Conservation (phyloP, 2,329 filamentous ascomycete genomes). For the Beauveria sp. region DNA sequence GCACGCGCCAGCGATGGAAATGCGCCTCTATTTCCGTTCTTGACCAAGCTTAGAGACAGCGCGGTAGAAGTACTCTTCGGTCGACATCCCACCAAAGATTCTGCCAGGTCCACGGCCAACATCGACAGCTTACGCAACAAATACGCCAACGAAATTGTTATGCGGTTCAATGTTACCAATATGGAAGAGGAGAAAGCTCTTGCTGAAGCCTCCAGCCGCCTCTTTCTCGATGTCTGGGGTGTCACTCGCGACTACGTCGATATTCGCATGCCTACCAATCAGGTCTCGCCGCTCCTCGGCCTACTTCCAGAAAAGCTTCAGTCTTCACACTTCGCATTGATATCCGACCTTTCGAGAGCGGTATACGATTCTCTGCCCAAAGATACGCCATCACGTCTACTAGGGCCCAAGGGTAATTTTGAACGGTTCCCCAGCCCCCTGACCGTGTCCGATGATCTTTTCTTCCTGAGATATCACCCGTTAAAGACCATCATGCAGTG, state of each 20-base stretch:
- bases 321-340: constrained; percentile 63
- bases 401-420: constrained; percentile 20
- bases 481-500: constrained; percentile 75
- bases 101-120: constrained; percentile 16
- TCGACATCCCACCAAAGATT: constrained; percentile 27
- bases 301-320: constrained; percentile 70
- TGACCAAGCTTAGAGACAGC: constrained; percentile 43
- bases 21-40: constrained; percentile 34
- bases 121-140: constrained; percentile 30
- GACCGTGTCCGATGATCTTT: constrained; percentile 58
- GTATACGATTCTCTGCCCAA: constrained; percentile 50
- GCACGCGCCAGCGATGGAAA: constrained; percentile 14
- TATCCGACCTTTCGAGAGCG: constrained; percentile 70
- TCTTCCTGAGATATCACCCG: constrained; percentile 90
- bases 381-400: constrained; percentile 13
- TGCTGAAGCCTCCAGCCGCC: constrained; percentile 61
- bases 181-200: constrained; percentile 62
- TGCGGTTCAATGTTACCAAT: constrained; percentile 75
- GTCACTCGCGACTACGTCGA: constrained; percentile 77
- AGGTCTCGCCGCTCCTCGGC: constrained; percentile 69
- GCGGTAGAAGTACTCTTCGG: constrained; percentile 44
- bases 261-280: constrained; percentile 67
- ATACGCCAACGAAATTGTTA: constrained; percentile 77
- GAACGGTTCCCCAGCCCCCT: constrained; percentile 23
- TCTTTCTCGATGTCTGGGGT: constrained; percentile 88